Evolutionary conservation across 176 grass and related monocot genomes (phyloP).

Genomic region (Aegilops umbellulata): DNA sequence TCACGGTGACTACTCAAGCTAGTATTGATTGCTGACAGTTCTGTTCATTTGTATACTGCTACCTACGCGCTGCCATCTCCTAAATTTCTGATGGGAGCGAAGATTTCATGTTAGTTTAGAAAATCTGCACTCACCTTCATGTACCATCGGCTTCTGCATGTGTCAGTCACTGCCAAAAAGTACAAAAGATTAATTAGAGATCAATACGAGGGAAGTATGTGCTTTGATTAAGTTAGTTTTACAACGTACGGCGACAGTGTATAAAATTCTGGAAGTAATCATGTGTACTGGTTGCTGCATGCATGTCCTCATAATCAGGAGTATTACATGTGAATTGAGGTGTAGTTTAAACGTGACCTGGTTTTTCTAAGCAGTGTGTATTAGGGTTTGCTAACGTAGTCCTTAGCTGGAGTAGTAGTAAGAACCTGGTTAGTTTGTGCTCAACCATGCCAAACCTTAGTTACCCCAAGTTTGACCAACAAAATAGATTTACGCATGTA

Average conservation of each 20-base stretch:
- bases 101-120: background rate
- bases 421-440: background rate
- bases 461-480: background rate
- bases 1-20: background rate
- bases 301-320: no score
- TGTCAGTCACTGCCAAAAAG: background rate
- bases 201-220: no score
- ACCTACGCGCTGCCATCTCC: background rate
- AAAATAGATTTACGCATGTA: background rate
- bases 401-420: background rate
- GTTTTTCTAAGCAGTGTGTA: background rate
- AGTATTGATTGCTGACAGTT: constrained; percentile 3
- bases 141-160: background rate
- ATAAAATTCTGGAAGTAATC: no score
- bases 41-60: background rate
- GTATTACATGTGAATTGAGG: no score
- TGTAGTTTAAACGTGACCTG: background rate
- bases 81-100: background rate
- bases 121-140: background rate
- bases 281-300: background rate
- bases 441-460: background rate
- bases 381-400: background rate
- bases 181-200: background rate
- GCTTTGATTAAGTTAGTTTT: background rate
- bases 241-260: background rate